Conservation (phyloP, 305 asterid species). For the Caryopteris hybrid region DNA sequence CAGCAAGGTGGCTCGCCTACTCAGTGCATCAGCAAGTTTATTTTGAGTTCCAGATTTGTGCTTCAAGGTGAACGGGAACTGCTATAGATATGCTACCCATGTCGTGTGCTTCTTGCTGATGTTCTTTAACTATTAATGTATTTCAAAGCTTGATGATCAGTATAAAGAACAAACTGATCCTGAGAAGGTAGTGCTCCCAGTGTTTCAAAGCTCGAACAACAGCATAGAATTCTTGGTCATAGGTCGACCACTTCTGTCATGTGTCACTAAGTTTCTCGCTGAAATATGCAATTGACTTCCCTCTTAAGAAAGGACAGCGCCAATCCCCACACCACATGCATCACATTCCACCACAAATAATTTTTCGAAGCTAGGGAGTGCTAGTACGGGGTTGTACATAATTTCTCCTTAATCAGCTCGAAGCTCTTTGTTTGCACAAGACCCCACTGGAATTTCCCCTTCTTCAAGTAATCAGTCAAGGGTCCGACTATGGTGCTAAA, state of each 20-base stretch:
- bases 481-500: neutral
- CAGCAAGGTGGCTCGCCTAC: neutral
- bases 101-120: neutral
- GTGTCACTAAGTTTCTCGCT: no score
- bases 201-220: neutral
- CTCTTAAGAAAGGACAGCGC: neutral
- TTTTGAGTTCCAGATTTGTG: neutral
- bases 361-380: neutral
- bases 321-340: neutral
- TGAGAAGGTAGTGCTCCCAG: neutral
- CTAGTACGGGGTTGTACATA: neutral
- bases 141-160: slow-evolving; percentile 4
- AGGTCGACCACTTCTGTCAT: no score
- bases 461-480: neutral
- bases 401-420: neutral
- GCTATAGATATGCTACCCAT: neutral
- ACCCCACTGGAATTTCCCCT: neutral
- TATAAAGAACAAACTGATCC: no score
- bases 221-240: neutral
- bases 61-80: neutral
- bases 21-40: neutral
- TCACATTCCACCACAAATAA: neutral
- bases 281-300: no score
- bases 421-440: neutral
- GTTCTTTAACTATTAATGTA: neutral